Base-by-base conservation (phyloP, 768 basidiomycete genomes). In the Chalciporus sphaerocephalus region DNA sequence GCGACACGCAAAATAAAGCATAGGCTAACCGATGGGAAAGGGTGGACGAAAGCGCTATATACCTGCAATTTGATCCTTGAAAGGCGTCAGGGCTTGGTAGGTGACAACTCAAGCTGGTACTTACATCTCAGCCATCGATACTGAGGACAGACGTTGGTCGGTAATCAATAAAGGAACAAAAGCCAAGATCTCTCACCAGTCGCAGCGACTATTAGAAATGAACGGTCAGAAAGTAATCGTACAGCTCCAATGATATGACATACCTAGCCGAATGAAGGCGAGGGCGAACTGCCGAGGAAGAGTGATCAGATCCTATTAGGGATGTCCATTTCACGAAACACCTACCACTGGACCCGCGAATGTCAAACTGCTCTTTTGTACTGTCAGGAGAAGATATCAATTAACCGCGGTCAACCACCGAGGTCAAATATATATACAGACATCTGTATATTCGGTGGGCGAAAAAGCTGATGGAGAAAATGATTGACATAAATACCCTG, bases 361-460 rank as follows among this genome's bases (percentile, higher is more conserved):
- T 7, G 30, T 40, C 2, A 38, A 2, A 28, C 42, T 50, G 21
- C 45, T 43, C 21, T 32, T 38, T 25, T 56, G 53, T 37, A 60
- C 59, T 60, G 27, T 4, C 4, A 10, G n/a, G 8, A 8, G 30
- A 20, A 34, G 3, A 3, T 6, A 27, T 39, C 10, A 44, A 34
- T 32, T 12, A 28, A 32, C 11, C 23, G 11, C n/a, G 15, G 28
- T n/a, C 7, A 8, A 27, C 15, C 25, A 33, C 2, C n/a, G 11
- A 43, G 20, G 6, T 16, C 7, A 40, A 25, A 7, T n/a, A 17
- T 4, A 24, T 17, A 32, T 30, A 53, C 55, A 2, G 12, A 60
- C 59, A 32, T 51, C 34, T 48, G 36, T 62, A 55, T 50, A 61
- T 62, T 20, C 59, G 58, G 38, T 60, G 38, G 12, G 48, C 49